Evolutionary conservation across 177 flowering plant species (phyloP), one percentile per base, ranked within the genome.

Genomic region (Vitis hybrid): DNA sequence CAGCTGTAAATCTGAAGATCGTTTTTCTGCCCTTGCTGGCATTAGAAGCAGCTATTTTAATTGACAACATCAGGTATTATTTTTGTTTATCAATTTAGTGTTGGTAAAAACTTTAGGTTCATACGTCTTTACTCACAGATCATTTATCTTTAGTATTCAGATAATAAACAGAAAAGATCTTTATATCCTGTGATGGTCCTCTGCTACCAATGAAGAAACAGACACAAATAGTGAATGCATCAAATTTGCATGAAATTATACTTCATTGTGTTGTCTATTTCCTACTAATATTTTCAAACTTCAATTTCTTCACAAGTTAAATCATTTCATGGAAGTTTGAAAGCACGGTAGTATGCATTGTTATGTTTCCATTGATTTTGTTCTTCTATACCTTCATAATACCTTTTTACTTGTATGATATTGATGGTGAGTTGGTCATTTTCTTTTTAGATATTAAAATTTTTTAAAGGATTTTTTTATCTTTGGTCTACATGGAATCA

Each of bases 21-120:
- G 97, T 88, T 78, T 93, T 95, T 82, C 83, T 93, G 61, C 99
- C 99, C 18, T 69, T 95, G 74, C 77, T 95, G 81, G 87, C 89
- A 56, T 85, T 95, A 73, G 94, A 94, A 83, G 73, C 81, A 58
- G 70, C 76, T 34, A 82, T 93, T 70, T 79, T 93, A 29, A 71
- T 89, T 50, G 99, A 95, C 82, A 95, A 95, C 78, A 80, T 92
- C 86, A 93, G 97, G 99, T 95, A 78, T 15, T 56, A 61, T 62
- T 16, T 64, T 50, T 26, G 29, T 26, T 26, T 63, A n/a, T 11
- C n/a, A 22, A 15, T 22, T 26, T 16, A 14, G 19, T 57, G 20
- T 26, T 26, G 29, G 29, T 26, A 26, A 26, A 26, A 26, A n/a
- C 10, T 18, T 57, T 57, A 0, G 8, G 45, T 26, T 0, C 4